phyloP scores from a whole-genome alignment of 345 rosid species.

The Mercurialis annua region DNA sequence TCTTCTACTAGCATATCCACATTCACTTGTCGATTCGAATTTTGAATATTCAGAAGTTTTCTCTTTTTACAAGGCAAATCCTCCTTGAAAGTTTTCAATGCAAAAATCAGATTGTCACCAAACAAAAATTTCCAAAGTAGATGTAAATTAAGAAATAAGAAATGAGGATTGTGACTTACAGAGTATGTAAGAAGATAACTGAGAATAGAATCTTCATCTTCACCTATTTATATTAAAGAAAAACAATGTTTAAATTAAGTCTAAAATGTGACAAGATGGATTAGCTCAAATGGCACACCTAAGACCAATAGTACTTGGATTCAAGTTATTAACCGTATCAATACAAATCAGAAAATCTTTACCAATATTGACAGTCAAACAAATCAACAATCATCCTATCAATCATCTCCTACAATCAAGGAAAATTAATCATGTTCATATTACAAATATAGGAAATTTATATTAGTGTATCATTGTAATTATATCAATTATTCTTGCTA shows the following conservation, averaged over 20 bases:
- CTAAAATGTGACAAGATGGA: background rate
- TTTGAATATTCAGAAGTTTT: slow-evolving; percentile 4
- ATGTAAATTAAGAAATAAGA: background rate
- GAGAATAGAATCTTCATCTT: slow-evolving; percentile 7
- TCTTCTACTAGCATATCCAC: background rate
- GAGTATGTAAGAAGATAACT: slow-evolving; percentile 6
- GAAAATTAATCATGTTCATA: too few relatives aligned
- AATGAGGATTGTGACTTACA: background rate
- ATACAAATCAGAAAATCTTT: too few relatives aligned
- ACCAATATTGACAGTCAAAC: too few relatives aligned
- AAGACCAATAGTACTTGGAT: too few relatives aligned
- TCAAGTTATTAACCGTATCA: too few relatives aligned
- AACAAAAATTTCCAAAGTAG: background rate
- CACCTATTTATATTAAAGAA: background rate
- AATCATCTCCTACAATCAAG: too few relatives aligned
- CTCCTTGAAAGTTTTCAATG: slow-evolving; percentile 6
- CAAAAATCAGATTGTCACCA: background rate
- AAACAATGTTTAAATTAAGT: background rate
- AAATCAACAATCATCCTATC: too few relatives aligned
- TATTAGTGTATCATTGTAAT: too few relatives aligned
- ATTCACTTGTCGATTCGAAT: background rate
- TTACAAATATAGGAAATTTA: too few relatives aligned
- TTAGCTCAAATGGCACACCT: too few relatives aligned
- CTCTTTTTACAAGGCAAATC: slow-evolving; percentile 8
- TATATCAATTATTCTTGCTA: too few relatives aligned